A percentile compares a stretch with the other conserved stretches of the same genome.
phyloP scores from a whole-genome alignment of 345 rosid species.

The Syzygium oleosum region DNA sequence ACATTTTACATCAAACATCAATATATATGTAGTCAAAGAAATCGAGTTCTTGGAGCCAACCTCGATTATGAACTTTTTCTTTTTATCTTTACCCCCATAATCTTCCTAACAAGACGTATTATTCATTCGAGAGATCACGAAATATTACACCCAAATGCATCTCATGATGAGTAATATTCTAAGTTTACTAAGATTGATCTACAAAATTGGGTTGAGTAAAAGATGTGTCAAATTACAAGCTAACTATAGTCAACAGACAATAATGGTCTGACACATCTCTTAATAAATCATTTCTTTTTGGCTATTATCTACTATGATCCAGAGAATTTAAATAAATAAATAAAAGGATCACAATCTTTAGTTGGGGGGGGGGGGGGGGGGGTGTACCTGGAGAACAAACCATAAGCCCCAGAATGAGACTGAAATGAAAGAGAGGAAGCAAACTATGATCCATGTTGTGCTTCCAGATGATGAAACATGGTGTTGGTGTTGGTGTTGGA shows the following conservation, averaged over 20 bases:
- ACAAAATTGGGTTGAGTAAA: too few relatives aligned
- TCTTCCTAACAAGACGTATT: neutral
- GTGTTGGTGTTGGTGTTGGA: neutral
- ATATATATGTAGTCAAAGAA: neutral
- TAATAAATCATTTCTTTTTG: neutral
- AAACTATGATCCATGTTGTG: constrained; percentile 9
- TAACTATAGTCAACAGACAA: neutral
- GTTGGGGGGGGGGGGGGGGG: too few relatives aligned
- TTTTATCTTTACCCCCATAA: neutral
- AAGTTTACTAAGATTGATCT: neutral
- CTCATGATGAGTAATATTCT: neutral
- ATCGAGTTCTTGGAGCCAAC: neutral
- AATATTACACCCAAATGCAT: neutral
- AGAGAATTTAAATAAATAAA: too few relatives aligned
- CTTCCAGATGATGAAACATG: neutral
- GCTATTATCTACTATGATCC: too few relatives aligned
- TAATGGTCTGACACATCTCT: neutral
- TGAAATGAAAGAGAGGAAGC: constrained; percentile 7
- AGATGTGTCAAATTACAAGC: too few relatives aligned
- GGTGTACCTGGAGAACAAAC: constrained; percentile 10
- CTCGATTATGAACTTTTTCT: neutral
- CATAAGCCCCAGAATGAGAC: constrained; percentile 6
- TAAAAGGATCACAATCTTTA: neutral
- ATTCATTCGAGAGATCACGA: neutral
- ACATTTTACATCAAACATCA: neutral